Percentiles rank a stretch among this genome's conserved stretches.
phyloP scores from a whole-genome alignment of 305 asterid genomes.

The Fraxinus angustifolia region DNA sequence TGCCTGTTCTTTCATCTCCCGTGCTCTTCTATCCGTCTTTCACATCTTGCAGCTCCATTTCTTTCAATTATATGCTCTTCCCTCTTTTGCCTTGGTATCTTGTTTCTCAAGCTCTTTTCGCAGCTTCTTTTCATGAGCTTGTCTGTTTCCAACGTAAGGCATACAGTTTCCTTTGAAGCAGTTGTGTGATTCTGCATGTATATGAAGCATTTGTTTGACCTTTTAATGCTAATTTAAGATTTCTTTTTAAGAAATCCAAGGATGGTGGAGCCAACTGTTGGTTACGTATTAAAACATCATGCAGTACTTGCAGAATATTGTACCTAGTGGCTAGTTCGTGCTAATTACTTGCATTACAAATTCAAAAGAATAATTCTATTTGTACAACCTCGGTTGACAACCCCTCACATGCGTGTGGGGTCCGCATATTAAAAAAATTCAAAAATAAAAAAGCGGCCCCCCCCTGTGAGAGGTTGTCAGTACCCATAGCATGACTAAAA shows the following conservation, averaged over 20 bases:
- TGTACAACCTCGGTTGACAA: no score
- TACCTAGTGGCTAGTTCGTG: not conserved
- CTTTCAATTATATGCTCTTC: constrained; percentile 88
- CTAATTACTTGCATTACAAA: not conserved
- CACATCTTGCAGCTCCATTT: constrained; percentile 85
- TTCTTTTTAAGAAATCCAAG: not conserved
- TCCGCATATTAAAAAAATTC: no score
- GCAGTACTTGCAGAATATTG: not conserved
- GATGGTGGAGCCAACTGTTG: not conserved
- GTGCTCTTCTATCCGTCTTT: constrained; percentile 65
- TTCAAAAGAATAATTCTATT: no score
- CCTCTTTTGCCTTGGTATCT: constrained; percentile 10
- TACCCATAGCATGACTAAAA: no score
- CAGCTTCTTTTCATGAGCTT: not conserved
- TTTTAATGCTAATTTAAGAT: no score
- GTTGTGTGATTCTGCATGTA: no score
- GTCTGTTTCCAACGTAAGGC: not conserved
- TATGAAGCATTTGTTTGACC: not conserved
- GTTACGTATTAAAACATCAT: not conserved
- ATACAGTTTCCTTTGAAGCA: not conserved
- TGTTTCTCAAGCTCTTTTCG: not conserved
- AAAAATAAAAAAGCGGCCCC: no score
- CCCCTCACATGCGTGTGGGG: no score
- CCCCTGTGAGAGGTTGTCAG: no score
- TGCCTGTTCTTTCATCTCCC: constrained; percentile 62